Evolutionary conservation across 257 asterid genomes (phyloP), one percentile per base, ranked within the genome.

Genomic region (Solanum dulcamara): DNA sequence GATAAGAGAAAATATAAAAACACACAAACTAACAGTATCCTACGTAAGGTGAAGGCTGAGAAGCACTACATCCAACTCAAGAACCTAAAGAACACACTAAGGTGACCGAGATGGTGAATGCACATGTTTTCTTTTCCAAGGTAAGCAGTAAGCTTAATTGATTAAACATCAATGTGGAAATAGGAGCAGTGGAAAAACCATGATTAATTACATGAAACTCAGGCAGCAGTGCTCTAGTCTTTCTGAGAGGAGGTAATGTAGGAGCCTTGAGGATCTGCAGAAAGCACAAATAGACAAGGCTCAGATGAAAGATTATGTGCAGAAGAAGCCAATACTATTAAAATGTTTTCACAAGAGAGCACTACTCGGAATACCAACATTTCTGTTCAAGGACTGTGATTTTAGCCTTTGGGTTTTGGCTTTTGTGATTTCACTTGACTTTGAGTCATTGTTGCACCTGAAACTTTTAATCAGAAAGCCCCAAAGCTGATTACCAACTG

Each of bases 361-460:
- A 75, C 60, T 14, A 48, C 12, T 48, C 4, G 28, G 85, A 84
- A 60, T 88, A 93, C 97, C 64, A 83, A 94, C 99, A 86, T 94
- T 95, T 91, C 59, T 93, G 90, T 89, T 93, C 84, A 84, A 79
- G 17, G 95, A 86, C 82, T 44, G 90, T 79, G 89, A 86, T 90
- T 86, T 92, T 33, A 84, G 83, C 88, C 32, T 77, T 80, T 83
- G 83, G 35, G 81, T 81, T 81, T 87, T 90, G 80, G 70, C 84
- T 87, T 89, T 91, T 42, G 88, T 91, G 46, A 71, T 83, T 85
- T 87, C 97, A 62, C 90, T 92, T 72, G 94, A 83, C n/a, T 85
- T 89, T 79, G 88, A 87, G 77, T 90, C 91, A 77, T 84, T 88
- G 90, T 90, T 94, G 85, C 95, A 90, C 89, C 96, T 94, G 93